Conservation (phyloP, 176 grass and related monocot genomes). For the Triticum aestivum region DNA sequence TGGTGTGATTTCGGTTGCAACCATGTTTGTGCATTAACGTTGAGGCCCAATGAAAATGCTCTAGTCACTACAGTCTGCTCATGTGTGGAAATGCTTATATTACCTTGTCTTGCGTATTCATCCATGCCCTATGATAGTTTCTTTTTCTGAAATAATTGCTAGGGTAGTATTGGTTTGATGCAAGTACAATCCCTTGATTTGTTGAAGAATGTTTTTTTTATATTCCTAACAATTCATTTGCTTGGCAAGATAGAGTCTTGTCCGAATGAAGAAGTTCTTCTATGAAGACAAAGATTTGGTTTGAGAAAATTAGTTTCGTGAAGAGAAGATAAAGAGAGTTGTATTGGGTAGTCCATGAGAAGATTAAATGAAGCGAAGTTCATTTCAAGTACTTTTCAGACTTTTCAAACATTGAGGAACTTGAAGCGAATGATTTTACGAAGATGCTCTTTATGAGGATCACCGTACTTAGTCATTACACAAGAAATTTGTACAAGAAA, state of each 20-base stretch:
- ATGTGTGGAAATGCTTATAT: background rate
- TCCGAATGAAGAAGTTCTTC: conserved; percentile 65
- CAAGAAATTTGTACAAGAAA: conserved; percentile 44
- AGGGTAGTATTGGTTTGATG: conserved; percentile 59
- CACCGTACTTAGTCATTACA: conserved; percentile 44
- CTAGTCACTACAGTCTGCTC: background rate
- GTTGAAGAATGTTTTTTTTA: conserved; percentile 39
- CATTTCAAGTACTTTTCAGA: conserved; percentile 66
- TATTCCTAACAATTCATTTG: conserved; percentile 68
- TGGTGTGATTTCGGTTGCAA: background rate
- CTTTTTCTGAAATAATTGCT: conserved; percentile 42
- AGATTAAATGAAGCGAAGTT: conserved; percentile 71
- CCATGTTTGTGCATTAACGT: background rate
- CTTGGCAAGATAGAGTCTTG: conserved; percentile 72
- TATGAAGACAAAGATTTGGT: conserved; percentile 76
- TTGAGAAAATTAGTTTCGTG: conserved; percentile 72
- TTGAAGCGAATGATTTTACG: conserved; percentile 57
- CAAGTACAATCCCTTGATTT: conserved; percentile 61
- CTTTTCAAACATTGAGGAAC: conserved; percentile 55
- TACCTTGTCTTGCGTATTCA: background rate
- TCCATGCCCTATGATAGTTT: conserved; percentile 23
- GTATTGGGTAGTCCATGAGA: conserved; percentile 60
- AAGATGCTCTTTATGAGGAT: conserved; percentile 65
- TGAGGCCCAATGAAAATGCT: background rate
- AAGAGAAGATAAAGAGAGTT: conserved; percentile 63